These are phyloP conservation scores for Alternaria sp. DNA, from an alignment of 2,329 filamentous ascomycete species.

Conservation along the genomic window DNA sequence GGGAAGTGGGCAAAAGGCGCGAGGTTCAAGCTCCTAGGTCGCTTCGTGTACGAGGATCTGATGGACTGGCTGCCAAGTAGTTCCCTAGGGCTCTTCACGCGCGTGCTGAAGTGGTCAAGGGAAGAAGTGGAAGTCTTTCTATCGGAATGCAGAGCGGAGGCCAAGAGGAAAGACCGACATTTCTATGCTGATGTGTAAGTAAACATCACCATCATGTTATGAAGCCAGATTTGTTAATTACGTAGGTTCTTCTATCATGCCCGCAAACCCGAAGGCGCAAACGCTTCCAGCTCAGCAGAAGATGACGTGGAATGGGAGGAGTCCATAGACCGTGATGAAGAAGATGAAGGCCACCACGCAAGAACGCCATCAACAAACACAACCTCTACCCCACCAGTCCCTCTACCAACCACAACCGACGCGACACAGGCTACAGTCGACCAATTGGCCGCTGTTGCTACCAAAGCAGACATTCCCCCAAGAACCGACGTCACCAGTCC, in stretches of 20 bases:
- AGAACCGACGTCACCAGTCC: not conserved
- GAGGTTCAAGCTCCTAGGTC: constrained; percentile 35
- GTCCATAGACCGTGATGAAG: constrained; percentile 30
- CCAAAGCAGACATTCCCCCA: not conserved
- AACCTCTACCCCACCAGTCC: not conserved
- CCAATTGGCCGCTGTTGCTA: not conserved
- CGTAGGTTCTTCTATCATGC: constrained; percentile 35
- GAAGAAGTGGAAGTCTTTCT: constrained; percentile 40
- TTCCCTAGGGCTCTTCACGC: constrained; percentile 35
- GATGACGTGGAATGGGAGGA: constrained; percentile 30
- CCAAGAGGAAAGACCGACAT: constrained; percentile 32
- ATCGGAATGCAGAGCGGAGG: constrained; percentile 32
- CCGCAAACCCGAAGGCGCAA: constrained; percentile 21
- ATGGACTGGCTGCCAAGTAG: constrained; percentile 36
- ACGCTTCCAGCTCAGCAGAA: not conserved
- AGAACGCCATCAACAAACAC: not conserved
- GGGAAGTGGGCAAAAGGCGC: constrained; percentile 42
- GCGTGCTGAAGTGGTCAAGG: constrained; percentile 34
- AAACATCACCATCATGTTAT: not conserved
- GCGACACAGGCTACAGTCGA: not conserved
- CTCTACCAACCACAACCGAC: not conserved
- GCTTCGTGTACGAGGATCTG: constrained; percentile 34
- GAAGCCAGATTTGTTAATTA: not conserved
- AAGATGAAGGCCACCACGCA: not conserved
- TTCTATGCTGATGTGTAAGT: constrained; percentile 38